These are phyloP conservation scores for Thozetella sp. DNA, from an alignment of 495 filamentous ascomycete species.

Conservation along the genomic window DNA sequence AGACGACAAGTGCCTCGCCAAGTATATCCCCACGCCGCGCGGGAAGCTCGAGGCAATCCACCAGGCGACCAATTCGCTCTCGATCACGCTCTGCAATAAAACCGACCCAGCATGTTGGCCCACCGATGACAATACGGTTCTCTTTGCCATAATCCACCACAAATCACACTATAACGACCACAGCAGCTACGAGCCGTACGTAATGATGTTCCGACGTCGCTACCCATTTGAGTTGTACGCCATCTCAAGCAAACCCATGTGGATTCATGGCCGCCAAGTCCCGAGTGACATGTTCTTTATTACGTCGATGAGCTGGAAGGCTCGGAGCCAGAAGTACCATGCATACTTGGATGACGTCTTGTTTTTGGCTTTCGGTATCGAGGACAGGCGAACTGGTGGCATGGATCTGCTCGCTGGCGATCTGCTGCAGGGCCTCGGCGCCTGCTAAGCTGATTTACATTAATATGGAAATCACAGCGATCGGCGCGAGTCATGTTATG, in stretches of 20 bases:
- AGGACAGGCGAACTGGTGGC: conserved; percentile 32
- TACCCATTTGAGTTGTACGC: conserved; percentile 39
- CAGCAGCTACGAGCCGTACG: conserved; percentile 44
- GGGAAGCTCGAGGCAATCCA: conserved; percentile 34
- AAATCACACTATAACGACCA: conserved; percentile 36
- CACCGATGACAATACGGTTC: conserved; percentile 35
- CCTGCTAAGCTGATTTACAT: too few species aligned
- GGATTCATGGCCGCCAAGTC: conserved; percentile 35
- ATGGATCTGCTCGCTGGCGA: conserved; percentile 42
- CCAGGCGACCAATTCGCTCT: conserved; percentile 48
- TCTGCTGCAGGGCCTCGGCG: conserved; percentile 29
- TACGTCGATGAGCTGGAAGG: conserved; percentile 45
- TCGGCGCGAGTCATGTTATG: too few species aligned
- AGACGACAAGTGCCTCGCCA: conserved; percentile 31
- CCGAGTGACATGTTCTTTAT: conserved; percentile 37
- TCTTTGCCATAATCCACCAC: conserved; percentile 45
- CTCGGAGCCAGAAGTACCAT: conserved; percentile 31
- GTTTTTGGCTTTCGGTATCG: conserved; percentile 41
- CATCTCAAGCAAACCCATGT: conserved; percentile 39
- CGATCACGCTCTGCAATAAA: conserved; percentile 41
- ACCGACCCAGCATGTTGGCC: conserved; percentile 32
- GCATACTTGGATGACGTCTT: conserved; percentile 41
- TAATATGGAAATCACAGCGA: too few species aligned
- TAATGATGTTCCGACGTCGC: conserved; percentile 33
- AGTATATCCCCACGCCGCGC: conserved; percentile 25